Conservation (phyloP, 2,329 filamentous ascomycete genomes). For the Colletotrichum sp. region DNA sequence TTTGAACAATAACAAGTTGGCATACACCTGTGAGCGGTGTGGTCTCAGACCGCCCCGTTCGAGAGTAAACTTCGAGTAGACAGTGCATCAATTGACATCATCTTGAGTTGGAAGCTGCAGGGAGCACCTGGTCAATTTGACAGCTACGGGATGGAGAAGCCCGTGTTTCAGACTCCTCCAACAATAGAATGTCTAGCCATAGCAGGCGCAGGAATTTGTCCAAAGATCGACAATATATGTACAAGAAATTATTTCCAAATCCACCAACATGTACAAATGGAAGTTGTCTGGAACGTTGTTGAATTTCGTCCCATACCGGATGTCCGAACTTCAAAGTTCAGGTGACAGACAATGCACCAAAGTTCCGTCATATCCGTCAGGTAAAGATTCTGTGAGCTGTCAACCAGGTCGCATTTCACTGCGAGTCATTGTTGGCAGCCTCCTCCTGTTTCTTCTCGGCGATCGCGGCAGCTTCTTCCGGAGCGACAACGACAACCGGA, state of each 20-base stretch:
- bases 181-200: background rate
- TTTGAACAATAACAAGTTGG: background rate
- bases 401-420: background rate
- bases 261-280: background rate
- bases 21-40: rapidly evolving
- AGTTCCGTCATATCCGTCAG: background rate
- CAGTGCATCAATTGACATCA: background rate
- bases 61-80: background rate
- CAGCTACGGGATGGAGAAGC: background rate
- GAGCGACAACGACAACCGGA: background rate
- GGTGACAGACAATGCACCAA: background rate
- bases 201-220: background rate
- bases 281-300: background rate
- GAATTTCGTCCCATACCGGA: background rate
- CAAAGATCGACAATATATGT: background rate
- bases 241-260: background rate
- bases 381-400: background rate
- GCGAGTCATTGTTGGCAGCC: background rate
- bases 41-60: background rate
- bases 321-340: background rate
- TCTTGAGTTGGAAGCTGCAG: background rate
- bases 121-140: background rate
- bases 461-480: background rate
- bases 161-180: background rate
- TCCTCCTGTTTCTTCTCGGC: background rate